These are phyloP conservation scores for Helichrysum umbraculigerum DNA, from an alignment of 129 eudicot genomes.

Conservation along the genomic window DNA sequence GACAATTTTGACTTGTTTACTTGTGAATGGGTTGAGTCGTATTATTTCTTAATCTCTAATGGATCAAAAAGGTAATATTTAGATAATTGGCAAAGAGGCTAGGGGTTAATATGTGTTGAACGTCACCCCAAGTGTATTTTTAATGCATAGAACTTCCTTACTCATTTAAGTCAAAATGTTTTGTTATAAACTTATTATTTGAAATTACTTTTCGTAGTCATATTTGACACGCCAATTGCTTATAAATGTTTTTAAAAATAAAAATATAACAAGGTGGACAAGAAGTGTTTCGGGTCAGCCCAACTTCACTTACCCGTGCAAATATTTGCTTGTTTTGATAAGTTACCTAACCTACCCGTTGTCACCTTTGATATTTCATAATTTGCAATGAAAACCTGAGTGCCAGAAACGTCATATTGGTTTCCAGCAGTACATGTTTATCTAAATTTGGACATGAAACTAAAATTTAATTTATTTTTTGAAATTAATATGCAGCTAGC, in stretches of 20 bases:
- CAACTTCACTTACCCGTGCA: not conserved
- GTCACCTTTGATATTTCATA: not conserved
- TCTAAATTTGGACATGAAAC: not conserved
- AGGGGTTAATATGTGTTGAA: not conserved
- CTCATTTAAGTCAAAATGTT: not conserved
- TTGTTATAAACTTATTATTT: not conserved
- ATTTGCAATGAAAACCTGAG: not conserved
- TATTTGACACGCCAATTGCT: not conserved
- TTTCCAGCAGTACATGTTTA: not conserved
- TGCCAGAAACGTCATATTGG: not conserved
- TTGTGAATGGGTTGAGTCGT: not conserved
- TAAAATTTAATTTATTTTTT: slow-evolving; percentile 14
- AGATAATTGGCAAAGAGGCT: not conserved
- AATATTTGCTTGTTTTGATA: not conserved
- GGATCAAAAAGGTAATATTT: not conserved
- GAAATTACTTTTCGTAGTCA: not conserved
- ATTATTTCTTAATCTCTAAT: not conserved
- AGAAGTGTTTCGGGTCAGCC: not conserved
- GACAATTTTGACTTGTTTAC: not conserved
- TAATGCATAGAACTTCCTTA: not conserved
- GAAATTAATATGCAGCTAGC: slow-evolving; percentile 56
- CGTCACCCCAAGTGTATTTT: not conserved
- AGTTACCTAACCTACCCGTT: not conserved
- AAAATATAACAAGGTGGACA: not conserved
- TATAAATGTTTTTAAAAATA: not conserved